Base-by-base conservation (phyloP, 129 eudicot species). In the Saussurea involucrata region DNA sequence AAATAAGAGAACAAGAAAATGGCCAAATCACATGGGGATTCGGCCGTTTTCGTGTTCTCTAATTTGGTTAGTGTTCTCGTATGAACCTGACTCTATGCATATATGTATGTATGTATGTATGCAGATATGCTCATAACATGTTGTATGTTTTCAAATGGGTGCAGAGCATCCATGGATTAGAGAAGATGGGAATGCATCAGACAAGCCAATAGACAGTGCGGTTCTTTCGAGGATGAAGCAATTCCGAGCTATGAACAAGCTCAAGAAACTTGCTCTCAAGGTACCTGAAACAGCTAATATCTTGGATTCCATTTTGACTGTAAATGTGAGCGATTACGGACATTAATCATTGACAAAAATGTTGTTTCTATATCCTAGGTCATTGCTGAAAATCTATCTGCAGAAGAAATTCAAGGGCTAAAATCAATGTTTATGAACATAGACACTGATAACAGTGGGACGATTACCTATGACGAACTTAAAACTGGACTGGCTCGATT, bases 191-290 rank as follows among this genome's bases (percentile, higher is more conserved):
- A 92, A 90, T 66, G 98, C 98, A 78, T 93, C 98, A 44, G 98
- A 93, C 78, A 90, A 85, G 57, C 98, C 98, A 73, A 90, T 93
- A 21, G 97, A 93, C 80, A 85, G 97, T 72, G 98, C 95, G 11
- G 98, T 90, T 10, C 91, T 93, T 34, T 85, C 95, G 3, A 89
- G 97, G 86, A 90, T 93, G 97, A 93, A 93, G 83, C 98, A 93
- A 73, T 93, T 93, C 86, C 84, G 98, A 87, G 98, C 94, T 44
- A 93, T 93, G 98, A 93, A 93, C 90, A 93, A 93, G 73, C 95
- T 90, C 78, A 93, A 93, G 84, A 87, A 93, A 78, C 98, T 93
- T 64, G 98, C 98, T 22, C 86, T 93, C 27, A 93, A 93, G 96
- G 98, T 92, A 71, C 61, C 33, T 2, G 24, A 27, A 22, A 28